phyloP scores from a whole-genome alignment of 345 rosid genomes.

The Luvunga scandens region DNA sequence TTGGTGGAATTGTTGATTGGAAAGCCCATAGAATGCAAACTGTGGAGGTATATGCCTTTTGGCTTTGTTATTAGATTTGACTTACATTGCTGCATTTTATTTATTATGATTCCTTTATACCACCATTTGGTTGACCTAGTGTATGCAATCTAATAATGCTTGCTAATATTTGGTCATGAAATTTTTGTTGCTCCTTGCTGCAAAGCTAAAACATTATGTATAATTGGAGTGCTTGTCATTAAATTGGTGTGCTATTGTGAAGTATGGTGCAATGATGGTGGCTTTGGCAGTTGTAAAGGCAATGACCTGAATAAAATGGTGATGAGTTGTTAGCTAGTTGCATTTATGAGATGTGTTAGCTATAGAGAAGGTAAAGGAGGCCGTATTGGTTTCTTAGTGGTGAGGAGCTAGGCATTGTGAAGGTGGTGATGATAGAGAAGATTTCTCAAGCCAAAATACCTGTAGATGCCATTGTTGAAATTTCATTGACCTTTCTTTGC shows the following conservation, averaged over 20 bases:
- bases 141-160: background rate
- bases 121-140: background rate
- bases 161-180: background rate
- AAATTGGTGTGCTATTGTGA: background rate
- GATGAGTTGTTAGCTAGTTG: background rate
- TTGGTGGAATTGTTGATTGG: slow-evolving; percentile 98
- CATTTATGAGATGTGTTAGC: background rate
- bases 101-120: background rate
- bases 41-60: slow-evolving; percentile 54
- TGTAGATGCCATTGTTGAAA: background rate
- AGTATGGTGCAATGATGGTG: background rate
- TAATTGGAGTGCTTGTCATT: background rate
- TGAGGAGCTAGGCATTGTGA: background rate
- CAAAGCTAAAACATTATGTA: background rate
- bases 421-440: background rate
- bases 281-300: background rate
- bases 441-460: background rate
- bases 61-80: background rate
- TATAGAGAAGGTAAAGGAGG: background rate
- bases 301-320: background rate
- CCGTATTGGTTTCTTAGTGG: background rate
- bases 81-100: background rate
- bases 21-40: slow-evolving; percentile 82
- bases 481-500: background rate
- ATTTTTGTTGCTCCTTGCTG: background rate